Conservation (phyloP, 148 eudicot genomes). For the Vaccinium corymbosum region DNA sequence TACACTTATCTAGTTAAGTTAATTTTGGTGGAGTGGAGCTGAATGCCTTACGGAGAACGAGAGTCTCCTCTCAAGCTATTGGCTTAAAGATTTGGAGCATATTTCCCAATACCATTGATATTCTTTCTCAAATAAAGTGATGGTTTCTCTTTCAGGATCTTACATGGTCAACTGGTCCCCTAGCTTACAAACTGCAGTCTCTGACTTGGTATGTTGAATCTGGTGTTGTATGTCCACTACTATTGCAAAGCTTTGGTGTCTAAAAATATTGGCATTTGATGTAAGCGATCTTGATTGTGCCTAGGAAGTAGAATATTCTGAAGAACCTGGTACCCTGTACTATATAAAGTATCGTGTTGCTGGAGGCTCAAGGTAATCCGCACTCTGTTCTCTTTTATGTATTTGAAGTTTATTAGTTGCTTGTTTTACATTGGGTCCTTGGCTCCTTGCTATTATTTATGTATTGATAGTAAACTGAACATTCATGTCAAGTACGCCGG, state of each 20-base stretch:
- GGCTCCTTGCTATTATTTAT: not conserved
- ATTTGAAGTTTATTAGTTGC: not conserved
- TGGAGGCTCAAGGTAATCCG: conserved; percentile 80
- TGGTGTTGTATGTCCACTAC: conserved; percentile 10
- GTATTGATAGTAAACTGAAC: not conserved
- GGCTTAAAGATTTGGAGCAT: not conserved
- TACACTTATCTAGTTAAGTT: not conserved
- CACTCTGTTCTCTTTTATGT: not conserved
- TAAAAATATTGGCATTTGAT: not conserved
- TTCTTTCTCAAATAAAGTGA: conserved; percentile 3
- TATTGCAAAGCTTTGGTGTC: conserved; percentile 3
- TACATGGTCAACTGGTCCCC: conserved; percentile 99
- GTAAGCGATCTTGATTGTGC: conserved; percentile 18
- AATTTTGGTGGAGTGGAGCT: not conserved
- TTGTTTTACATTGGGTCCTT: not conserved
- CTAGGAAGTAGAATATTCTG: conserved; percentile 98
- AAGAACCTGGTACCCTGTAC: conserved; percentile 92
- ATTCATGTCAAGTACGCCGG: conserved; percentile 1
- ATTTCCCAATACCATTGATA: not conserved
- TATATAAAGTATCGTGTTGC: conserved; percentile 95
- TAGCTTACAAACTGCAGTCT: conserved; percentile 94
- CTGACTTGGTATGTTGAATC: conserved; percentile 72
- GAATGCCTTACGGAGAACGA: not conserved
- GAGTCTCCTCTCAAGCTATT: conserved; percentile 1
- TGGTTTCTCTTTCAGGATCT: conserved; percentile 64